These are phyloP conservation scores for Candida tammaniensis DNA, from an alignment of 805 yeast genomes.

Conservation along the genomic window DNA sequence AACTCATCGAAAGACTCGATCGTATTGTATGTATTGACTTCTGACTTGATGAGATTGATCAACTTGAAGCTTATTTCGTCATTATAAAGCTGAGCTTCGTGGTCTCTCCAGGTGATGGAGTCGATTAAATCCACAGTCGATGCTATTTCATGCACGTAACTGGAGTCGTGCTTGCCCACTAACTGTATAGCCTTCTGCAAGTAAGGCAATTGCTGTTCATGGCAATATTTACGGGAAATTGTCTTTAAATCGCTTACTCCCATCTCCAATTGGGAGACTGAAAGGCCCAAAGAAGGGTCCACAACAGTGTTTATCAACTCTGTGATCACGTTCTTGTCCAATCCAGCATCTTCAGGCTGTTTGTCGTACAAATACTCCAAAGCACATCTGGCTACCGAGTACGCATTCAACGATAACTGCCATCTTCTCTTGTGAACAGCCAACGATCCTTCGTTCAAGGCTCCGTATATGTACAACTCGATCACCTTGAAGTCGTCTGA, in stretches of 20 bases:
- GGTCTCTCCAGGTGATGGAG: constrained; percentile 48
- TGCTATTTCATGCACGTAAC: constrained; percentile 32
- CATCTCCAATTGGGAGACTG: constrained; percentile 42
- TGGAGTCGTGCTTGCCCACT: constrained; percentile 35
- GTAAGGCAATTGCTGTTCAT: constrained; percentile 27
- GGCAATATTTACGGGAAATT: constrained; percentile 43
- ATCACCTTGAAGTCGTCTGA: constrained; percentile 23
- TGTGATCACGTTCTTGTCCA: constrained; percentile 40
- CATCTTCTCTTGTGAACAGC: constrained; percentile 56
- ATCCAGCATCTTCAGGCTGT: constrained; percentile 14
- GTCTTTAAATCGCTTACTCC: constrained; percentile 46
- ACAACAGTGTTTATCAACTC: constrained; percentile 58
- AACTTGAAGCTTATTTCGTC: constrained; percentile 69
- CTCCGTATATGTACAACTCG: constrained; percentile 36
- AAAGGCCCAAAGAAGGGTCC: constrained; percentile 64
- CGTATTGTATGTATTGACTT: constrained; percentile 19
- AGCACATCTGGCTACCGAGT: constrained; percentile 60
- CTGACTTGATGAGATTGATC: constrained; percentile 32
- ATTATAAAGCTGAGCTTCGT: constrained; percentile 60
- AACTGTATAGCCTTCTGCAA: constrained; percentile 29
- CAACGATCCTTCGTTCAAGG: constrained; percentile 52
- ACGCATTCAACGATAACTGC: constrained; percentile 48
- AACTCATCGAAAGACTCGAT: constrained; percentile 54
- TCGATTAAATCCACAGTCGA: constrained; percentile 25
- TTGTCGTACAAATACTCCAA: constrained; percentile 47